phyloP scores from a whole-genome alignment of 1,139 yeast species.

The Saccharomyces hybrid region DNA sequence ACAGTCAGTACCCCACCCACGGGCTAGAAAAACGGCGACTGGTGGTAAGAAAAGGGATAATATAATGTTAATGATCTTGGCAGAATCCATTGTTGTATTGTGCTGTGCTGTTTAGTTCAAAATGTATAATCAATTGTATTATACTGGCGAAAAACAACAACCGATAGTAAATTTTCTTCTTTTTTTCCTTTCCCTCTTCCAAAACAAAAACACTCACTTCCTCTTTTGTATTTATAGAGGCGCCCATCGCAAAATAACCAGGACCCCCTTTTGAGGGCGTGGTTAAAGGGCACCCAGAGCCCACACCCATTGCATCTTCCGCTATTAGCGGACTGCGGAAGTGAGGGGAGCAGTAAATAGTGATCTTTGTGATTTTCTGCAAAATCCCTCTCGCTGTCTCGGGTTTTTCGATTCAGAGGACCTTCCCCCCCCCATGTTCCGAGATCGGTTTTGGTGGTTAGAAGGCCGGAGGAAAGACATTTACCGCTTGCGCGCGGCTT shows the following conservation, averaged over 20 bases:
- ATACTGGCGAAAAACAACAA: background rate
- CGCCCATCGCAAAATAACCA: background rate
- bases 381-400: background rate
- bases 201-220: background rate
- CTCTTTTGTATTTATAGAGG: slow-evolving; percentile 1
- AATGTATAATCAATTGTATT: background rate
- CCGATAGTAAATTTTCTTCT: background rate
- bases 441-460: background rate
- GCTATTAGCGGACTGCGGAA: background rate
- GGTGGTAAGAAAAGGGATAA: slow-evolving; percentile 70
- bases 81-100: slow-evolving; percentile 17
- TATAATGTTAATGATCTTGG: slow-evolving; percentile 26
- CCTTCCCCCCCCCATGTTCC: background rate
- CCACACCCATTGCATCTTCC: background rate
- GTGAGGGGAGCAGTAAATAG: background rate
- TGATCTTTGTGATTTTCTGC: background rate
- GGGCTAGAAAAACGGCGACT: slow-evolving; percentile 64
- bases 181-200: background rate
- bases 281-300: background rate
- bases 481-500: background rate
- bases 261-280: background rate
- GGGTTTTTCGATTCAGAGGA: background rate
- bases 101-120: background rate
- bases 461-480: background rate
- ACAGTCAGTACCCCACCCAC: slow-evolving; percentile 54